These are phyloP conservation scores for Nigrospora osmanthi DNA, from an alignment of 2,329 filamentous ascomycete genomes.

Conservation along the genomic window DNA sequence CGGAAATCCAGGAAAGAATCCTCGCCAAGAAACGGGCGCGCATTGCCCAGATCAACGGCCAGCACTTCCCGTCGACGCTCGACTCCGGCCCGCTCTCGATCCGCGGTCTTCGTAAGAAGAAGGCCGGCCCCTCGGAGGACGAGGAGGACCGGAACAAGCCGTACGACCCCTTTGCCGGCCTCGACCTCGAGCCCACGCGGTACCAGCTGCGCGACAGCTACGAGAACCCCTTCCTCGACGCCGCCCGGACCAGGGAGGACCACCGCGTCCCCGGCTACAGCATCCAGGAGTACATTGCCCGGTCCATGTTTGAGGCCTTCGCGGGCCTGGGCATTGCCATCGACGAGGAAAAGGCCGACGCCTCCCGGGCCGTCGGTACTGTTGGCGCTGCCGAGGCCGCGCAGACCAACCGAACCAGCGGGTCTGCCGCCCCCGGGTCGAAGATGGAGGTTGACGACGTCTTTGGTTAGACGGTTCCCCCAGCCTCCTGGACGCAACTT, in stretches of 20 bases:
- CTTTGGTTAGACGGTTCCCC: constrained; percentile 16
- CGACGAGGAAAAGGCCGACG: constrained; percentile 58
- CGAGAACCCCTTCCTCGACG: constrained; percentile 65
- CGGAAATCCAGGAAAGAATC: constrained; percentile 50
- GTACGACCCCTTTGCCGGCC: constrained; percentile 83
- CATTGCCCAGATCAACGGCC: constrained; percentile 37
- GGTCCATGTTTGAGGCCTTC: constrained; percentile 83
- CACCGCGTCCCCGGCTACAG: constrained; percentile 77
- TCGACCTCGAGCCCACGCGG: constrained; percentile 56
- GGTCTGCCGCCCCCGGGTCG: constrained; percentile 10
- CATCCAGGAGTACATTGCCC: constrained; percentile 70
- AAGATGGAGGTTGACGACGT: constrained; percentile 43
- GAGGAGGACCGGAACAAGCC: constrained; percentile 59
- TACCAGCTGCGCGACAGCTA: constrained; percentile 65
- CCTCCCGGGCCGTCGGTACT: constrained; percentile 24
- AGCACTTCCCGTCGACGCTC: constrained; percentile 16
- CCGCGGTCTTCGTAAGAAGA: constrained; percentile 67
- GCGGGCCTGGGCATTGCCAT: constrained; percentile 82
- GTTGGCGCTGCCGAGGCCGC: constrained; percentile 26
- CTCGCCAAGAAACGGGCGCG: constrained; percentile 68
- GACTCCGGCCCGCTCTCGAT: constrained; percentile 46
- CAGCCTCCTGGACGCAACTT: too few species aligned
- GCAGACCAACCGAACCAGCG: constrained; percentile 19
- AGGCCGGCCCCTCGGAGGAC: constrained; percentile 34
- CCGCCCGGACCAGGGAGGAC: constrained; percentile 54